Base-by-base conservation (phyloP, 352 stramenopile species). In the Pythium scleroteichum region DNA sequence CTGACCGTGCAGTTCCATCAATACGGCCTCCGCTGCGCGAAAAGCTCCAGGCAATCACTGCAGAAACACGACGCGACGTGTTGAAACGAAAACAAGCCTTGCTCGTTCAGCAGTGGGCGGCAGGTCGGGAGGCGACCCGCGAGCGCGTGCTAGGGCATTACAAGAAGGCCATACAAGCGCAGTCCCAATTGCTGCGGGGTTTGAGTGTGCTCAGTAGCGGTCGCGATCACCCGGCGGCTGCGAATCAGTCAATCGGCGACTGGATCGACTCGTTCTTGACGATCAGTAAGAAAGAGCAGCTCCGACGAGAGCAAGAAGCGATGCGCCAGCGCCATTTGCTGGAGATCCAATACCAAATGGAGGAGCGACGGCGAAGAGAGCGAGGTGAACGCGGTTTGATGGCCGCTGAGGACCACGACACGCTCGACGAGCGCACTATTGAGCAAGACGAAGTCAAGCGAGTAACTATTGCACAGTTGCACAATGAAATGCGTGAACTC, bases 201-300 rank as follows among this genome's bases (percentile, higher is more conserved):
- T 49, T 90, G 0, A 48, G 33, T 4, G 40, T 88, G 7, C 40
- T 90, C 6, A 72, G 41, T 47, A 67, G 32, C 26, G 81, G 72
- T 13, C 61, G 81, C n/a, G 20, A 61, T 3, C 81, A 88, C 27
- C 69, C 79, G 23, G 66, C 53, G 7, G 61, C 81, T 9, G 59
- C 64, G 0, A 51, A 71, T 2, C 77, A 88, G 60, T 33, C 47
- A 1, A 79, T 90, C 51, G 47, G 54, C 0, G 69, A 77, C 7
- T 90, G 81, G 81, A 73, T 88, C 3, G 71, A 65, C 20, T 88
- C 81, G 0, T 61, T 90, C 16, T 59, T 72, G 39, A 88, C 81
- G 16, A 66, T 88, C 16, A 68, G 88, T 23, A 87, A 67, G 38
- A 61, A 69, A 12, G 66, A 84, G 20, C 66, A 64, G 27, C 75